Evolutionary conservation across 1,284 basidiomycete genomes (phyloP), one percentile per base, ranked within the genome.

Genomic region (Athelia sp.): DNA sequence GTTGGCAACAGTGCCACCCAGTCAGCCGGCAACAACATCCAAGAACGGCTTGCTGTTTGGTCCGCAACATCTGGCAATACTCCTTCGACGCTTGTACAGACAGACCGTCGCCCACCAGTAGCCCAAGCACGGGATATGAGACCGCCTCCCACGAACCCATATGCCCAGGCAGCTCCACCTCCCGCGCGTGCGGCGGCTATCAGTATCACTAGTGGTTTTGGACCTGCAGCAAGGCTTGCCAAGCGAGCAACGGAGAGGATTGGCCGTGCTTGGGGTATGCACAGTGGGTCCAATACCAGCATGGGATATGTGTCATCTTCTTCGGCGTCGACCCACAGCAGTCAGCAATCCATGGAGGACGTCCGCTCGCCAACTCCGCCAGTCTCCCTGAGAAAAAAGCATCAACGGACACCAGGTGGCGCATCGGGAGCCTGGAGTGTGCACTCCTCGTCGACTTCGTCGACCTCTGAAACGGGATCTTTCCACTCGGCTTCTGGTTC

Each of bases 171-270:
- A 15, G 32, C 54, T 4, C 63, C 59, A 23, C 63, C 73, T 32
- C 62, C 67, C 24, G 69, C 76, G 54, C 73, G 82, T 26, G 81
- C 84, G 55, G 80, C 84, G 22, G 76, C 85, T n/a, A 76, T 86
- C 53, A 87, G 84, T 56, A 79, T 88, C 66, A 77, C 82, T 1
- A 75, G 74, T 46, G 76, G 81, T 34, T 70, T 87, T 49, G 81
- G 79, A 2, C 82, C 84, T 31, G 82, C 83, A 23, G 82, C 83
- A 21, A 84, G 83, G 9, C 70, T 85, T n/a, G 87, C 85, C 17
- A 84, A 82, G 56, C 78, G 82, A 53, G 86, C 87, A 2, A 84
- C 85, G 3, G 85, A 88, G 66, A 84, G 79, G 62, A 81, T 90
- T 68, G 81, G 82, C 44, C 76, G 80, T 46, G 80, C 79, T 34